Evolutionary conservation across 1,284 basidiomycete genomes (phyloP).

Genomic region (Trichosporon coremiiforme): DNA sequence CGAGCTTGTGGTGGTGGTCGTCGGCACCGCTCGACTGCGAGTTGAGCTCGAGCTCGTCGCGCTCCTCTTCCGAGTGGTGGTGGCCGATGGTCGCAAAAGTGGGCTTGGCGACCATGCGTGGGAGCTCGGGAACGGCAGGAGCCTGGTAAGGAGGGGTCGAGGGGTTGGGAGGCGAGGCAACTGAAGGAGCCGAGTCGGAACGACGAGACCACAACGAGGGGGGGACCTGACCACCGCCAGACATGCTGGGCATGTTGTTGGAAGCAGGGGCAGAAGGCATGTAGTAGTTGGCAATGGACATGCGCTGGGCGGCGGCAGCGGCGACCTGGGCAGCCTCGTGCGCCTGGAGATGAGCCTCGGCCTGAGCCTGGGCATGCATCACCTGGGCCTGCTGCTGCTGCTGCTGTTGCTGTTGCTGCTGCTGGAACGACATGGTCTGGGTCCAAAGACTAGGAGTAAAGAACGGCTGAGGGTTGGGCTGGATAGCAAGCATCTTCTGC

Average conservation of each 20-base stretch:
- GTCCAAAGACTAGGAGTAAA: slow-evolving; percentile 26
- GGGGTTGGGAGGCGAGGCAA: slow-evolving; percentile 36
- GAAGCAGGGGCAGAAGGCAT: slow-evolving; percentile 28
- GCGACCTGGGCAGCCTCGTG: slow-evolving; percentile 42
- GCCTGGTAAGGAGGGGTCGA: slow-evolving; percentile 39
- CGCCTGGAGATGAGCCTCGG: slow-evolving; percentile 42
- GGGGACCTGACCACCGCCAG: slow-evolving; percentile 18
- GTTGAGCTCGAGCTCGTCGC: slow-evolving; percentile 28
- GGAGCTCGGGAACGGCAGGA: slow-evolving; percentile 13
- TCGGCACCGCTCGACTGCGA: slow-evolving; percentile 27
- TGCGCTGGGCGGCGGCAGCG: slow-evolving; percentile 36
- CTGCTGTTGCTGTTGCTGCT: slow-evolving; percentile 32
- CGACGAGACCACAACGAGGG: slow-evolving; percentile 31
- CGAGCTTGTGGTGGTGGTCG: slow-evolving; percentile 20
- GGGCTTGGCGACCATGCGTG: slow-evolving; percentile 3
- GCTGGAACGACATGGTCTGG: slow-evolving; percentile 33
- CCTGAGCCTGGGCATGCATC: slow-evolving; percentile 43
- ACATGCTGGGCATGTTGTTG: neutral
- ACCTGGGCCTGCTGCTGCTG: slow-evolving; percentile 25
- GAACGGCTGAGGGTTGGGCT: slow-evolving; percentile 29
- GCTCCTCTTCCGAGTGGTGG: slow-evolving; percentile 23
- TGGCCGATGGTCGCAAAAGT: slow-evolving; percentile 15
- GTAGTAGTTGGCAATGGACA: slow-evolving; percentile 36
- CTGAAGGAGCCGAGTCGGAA: slow-evolving; percentile 33
- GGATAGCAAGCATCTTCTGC: slow-evolving; percentile 43